These are phyloP conservation scores for Picochlorum costavermella DNA, from an alignment of 139 green algal genomes.

Conservation along the genomic window DNA sequence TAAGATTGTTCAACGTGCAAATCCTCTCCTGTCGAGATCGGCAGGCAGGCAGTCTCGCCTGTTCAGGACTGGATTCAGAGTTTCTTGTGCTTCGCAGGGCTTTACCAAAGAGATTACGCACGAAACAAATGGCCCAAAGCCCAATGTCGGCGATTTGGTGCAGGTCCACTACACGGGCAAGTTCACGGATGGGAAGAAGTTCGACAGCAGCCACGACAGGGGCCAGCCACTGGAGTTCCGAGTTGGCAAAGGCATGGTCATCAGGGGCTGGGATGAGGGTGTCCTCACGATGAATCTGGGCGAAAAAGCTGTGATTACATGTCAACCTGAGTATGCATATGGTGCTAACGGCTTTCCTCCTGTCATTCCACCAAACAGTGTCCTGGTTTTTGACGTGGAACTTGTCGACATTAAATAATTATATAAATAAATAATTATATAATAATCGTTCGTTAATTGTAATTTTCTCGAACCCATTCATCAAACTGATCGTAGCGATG, in stretches of 20 bases:
- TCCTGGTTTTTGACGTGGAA: constrained; percentile 28
- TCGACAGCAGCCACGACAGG: constrained; percentile 55
- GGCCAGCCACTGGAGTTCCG: constrained; percentile 54
- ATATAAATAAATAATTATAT: not conserved
- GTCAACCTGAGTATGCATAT: constrained; percentile 24
- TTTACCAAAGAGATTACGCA: constrained; percentile 7
- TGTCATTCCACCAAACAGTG: constrained; percentile 23
- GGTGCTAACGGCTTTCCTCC: constrained; percentile 13
- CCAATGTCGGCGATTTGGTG: not conserved
- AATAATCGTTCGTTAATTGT: not conserved
- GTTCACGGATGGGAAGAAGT: constrained; percentile 60
- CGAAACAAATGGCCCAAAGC: constrained; percentile 15
- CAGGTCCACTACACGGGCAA: constrained; percentile 8
- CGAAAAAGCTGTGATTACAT: constrained; percentile 22
- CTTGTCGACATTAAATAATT: constrained; percentile 7
- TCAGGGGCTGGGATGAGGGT: constrained; percentile 31
- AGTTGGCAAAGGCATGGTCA: constrained; percentile 35
- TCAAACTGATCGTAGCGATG: constrained; percentile 7
- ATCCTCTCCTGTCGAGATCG: too few species aligned
- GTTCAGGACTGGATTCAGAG: not conserved
- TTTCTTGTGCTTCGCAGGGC: constrained; percentile 12
- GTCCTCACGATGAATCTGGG: constrained; percentile 6
- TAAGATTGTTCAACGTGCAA: too few species aligned
- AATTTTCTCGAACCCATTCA: constrained; percentile 5
- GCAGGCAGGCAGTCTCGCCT: not conserved